Conservation (phyloP, 208 protist species). For the Spongospora subterranea region DNA sequence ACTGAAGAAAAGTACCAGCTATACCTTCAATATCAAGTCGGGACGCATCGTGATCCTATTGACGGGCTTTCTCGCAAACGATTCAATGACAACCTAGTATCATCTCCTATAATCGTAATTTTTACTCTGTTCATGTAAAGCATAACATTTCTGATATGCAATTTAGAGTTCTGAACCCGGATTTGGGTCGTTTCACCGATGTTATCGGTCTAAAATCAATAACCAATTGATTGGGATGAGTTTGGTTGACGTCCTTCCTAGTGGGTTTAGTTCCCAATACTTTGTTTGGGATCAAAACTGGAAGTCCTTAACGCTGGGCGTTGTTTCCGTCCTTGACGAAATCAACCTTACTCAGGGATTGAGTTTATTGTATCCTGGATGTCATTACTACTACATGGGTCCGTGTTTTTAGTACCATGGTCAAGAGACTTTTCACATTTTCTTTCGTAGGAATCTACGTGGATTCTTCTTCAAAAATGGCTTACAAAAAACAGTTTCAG, state of each 20-base stretch:
- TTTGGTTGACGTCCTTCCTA: neutral
- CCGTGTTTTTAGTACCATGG: neutral
- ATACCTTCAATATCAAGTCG: constrained; percentile 35
- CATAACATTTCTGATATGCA: neutral
- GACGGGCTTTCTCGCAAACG: neutral
- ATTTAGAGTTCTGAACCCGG: neutral
- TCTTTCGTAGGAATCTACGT: constrained; percentile 27
- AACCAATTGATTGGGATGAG: neutral
- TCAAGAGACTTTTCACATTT: neutral
- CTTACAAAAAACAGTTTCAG: constrained; percentile 49
- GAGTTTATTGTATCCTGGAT: neutral
- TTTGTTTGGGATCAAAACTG: constrained; percentile 17
- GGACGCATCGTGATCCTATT: neutral
- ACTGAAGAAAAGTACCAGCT: constrained; percentile 24
- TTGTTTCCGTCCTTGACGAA: constrained; percentile 30
- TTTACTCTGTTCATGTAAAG: neutral
- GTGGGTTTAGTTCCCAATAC: constrained; percentile 25
- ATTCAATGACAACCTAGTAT: neutral
- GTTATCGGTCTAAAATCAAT: neutral
- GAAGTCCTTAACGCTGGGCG: neutral
- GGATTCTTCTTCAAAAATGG: neutral
- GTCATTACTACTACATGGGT: constrained; percentile 25
- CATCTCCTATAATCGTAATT: neutral
- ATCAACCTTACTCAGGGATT: neutral
- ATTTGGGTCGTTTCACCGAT: constrained; percentile 51